These are phyloP conservation scores for Thyridium curvatum DNA, from an alignment of 2,329 filamentous ascomycete genomes.

Conservation along the genomic window DNA sequence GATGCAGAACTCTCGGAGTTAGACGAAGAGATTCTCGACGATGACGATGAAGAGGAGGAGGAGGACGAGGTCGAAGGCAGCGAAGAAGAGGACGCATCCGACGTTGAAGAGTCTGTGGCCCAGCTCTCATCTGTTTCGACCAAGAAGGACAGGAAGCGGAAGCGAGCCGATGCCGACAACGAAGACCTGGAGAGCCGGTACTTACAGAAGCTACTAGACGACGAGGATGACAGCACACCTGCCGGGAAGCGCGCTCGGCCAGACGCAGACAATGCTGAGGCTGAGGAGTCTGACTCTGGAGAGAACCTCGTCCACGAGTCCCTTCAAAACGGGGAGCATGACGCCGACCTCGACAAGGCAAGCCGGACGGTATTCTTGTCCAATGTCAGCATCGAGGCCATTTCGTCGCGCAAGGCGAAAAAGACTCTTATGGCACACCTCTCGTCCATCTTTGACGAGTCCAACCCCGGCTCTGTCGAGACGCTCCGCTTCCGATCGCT, in stretches of 20 bases:
- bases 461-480: slow-evolving; percentile 66
- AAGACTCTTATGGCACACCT: slow-evolving; percentile 74
- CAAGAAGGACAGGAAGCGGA: slow-evolving; percentile 56
- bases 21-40: slow-evolving; percentile 3
- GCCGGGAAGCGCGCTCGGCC: slow-evolving; percentile 48
- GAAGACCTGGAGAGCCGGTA: slow-evolving; percentile 68
- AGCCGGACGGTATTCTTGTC: slow-evolving; percentile 86
- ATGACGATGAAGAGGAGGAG: slow-evolving; percentile 16
- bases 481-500: slow-evolving; percentile 93
- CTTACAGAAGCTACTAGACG: slow-evolving; percentile 56
- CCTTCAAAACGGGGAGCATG: slow-evolving; percentile 44
- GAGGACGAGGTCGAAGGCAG: slow-evolving; percentile 21
- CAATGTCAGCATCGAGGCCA: slow-evolving; percentile 79
- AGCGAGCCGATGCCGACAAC: slow-evolving; percentile 44
- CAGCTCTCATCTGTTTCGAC: slow-evolving; percentile 31
- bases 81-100: slow-evolving; percentile 18
- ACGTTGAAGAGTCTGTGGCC: slow-evolving; percentile 18
- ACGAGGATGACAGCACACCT: slow-evolving; percentile 39
- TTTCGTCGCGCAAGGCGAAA: slow-evolving; percentile 75
- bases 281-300: slow-evolving; percentile 31
- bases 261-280: slow-evolving; percentile 23
- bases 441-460: slow-evolving; percentile 60
- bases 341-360: slow-evolving; percentile 72
- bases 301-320: slow-evolving; percentile 52
- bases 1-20: slow-evolving; percentile 8